Conservation (phyloP, 805 yeast genomes). For the Candida yuanshanica region DNA sequence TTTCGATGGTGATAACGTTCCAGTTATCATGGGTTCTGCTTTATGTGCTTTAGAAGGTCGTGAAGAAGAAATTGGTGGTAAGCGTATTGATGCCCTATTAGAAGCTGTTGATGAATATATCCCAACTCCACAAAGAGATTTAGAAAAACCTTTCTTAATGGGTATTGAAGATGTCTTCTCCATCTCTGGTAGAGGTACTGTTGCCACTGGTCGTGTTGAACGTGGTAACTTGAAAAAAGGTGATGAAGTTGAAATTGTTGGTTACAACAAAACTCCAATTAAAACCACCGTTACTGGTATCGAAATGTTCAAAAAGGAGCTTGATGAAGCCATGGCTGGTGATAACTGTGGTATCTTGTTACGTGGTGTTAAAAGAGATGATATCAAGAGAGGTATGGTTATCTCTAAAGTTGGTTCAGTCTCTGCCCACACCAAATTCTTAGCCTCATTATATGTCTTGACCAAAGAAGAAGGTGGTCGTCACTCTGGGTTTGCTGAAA, state of each 20-base stretch:
- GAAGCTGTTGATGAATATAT: slow-evolving; percentile 90
- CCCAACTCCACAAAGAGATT: slow-evolving; percentile 95
- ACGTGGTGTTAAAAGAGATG: slow-evolving; percentile 98
- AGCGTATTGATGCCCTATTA: slow-evolving; percentile 77
- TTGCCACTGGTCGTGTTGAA: slow-evolving; percentile 98
- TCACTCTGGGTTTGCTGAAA: slow-evolving; percentile 93
- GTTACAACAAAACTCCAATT: slow-evolving; percentile 77
- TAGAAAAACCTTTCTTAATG: slow-evolving; percentile 93
- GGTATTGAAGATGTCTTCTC: slow-evolving; percentile 98
- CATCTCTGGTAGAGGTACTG: slow-evolving; percentile 99
- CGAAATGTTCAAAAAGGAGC: slow-evolving; percentile 99
- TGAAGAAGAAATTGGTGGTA: slow-evolving; percentile 86
- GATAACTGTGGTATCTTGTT: slow-evolving; percentile 97
- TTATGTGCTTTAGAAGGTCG: slow-evolving; percentile 88
- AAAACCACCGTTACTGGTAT: slow-evolving; percentile 97
- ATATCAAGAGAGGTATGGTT: slow-evolving; percentile 96
- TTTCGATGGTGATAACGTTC: slow-evolving; percentile 96
- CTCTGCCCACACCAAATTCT: slow-evolving; percentile 87
- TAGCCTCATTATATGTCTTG: slow-evolving; percentile 88
- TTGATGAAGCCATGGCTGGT: slow-evolving; percentile 97
- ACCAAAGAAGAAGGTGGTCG: slow-evolving; percentile 99
- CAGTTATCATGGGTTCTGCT: slow-evolving; percentile 98
- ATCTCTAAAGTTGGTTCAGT: slow-evolving; percentile 88
- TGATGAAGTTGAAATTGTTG: slow-evolving; percentile 97
- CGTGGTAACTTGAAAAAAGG: slow-evolving; percentile 97